Percentiles rank a stretch among this genome's conserved stretches.
Conservation (phyloP, 2,329 filamentous ascomycete species). For the Trichoderma hamatum region DNA sequence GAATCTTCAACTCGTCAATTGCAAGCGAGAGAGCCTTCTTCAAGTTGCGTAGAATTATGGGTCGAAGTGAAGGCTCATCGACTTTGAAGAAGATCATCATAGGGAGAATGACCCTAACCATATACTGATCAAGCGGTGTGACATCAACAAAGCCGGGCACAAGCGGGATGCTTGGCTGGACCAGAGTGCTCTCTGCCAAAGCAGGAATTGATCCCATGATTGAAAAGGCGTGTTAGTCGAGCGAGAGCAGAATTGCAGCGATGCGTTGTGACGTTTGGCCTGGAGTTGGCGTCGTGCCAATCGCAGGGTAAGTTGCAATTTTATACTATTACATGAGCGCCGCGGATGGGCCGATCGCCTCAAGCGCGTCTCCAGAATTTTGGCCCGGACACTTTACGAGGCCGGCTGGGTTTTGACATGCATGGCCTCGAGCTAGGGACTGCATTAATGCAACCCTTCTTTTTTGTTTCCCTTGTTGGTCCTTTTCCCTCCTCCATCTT, state of each 20-base stretch:
- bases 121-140: constrained; percentile 28
- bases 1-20: constrained; percentile 25
- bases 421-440: not conserved
- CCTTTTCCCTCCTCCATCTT: not conserved
- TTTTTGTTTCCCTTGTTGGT: not conserved
- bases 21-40: constrained; percentile 20
- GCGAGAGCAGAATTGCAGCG: not conserved
- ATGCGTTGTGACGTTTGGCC: not conserved
- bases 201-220: constrained; percentile 9
- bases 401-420: constrained; percentile 3
- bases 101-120: constrained; percentile 27
- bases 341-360: constrained; percentile 13
- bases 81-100: constrained; percentile 27
- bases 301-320: constrained; percentile 21
- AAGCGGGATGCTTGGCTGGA: constrained; percentile 26
- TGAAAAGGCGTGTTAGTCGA: not conserved
- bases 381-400: constrained; percentile 11
- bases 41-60: constrained; percentile 23
- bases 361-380: constrained; percentile 25
- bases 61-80: constrained; percentile 24
- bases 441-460: constrained; percentile 13
- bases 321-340: constrained; percentile 17
- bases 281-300: not conserved
- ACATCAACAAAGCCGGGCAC: constrained; percentile 22
- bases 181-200: constrained; percentile 15